Conservation (phyloP, 495 filamentous ascomycete species). For the Aspergillus sparsus region DNA sequence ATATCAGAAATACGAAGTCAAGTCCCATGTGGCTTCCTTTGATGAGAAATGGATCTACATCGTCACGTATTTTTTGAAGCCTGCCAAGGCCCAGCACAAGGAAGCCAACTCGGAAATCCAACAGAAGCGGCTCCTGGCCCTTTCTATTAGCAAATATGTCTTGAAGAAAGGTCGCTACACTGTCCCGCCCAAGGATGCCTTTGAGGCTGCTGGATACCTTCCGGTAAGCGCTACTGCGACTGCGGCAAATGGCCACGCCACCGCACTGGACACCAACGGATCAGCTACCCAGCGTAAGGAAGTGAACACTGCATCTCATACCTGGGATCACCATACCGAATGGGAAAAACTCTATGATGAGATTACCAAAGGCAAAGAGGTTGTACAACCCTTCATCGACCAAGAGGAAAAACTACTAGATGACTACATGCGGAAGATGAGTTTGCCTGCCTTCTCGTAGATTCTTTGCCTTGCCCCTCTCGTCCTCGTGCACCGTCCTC, state of each 20-base stretch:
- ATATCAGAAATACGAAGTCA: conserved; percentile 70
- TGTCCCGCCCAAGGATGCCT: conserved; percentile 69
- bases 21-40: conserved; percentile 69
- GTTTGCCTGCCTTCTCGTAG: conserved; percentile 20
- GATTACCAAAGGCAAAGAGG: conserved; percentile 44
- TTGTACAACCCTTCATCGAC: conserved; percentile 43
- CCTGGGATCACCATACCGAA: conserved; percentile 13
- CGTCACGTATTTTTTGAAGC: conserved; percentile 62
- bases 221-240: conserved; percentile 13
- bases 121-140: conserved; percentile 57
- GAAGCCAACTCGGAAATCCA: conserved; percentile 43
- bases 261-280: conserved; percentile 14
- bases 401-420: conserved; percentile 43
- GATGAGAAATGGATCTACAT: conserved; percentile 73
- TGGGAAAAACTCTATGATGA: conserved; percentile 49
- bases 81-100: conserved; percentile 33
- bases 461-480: neutral
- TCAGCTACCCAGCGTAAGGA: conserved; percentile 15
- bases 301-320: neutral
- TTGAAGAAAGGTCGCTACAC: conserved; percentile 79
- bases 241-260: conserved; percentile 13
- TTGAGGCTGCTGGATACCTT: conserved; percentile 63
- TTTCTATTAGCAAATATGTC: conserved; percentile 74
- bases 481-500: too few relatives aligned
- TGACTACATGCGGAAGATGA: conserved; percentile 29